These are phyloP conservation scores for Breynia disticha DNA, from an alignment of 441 rosid genomes.

Conservation along the genomic window DNA sequence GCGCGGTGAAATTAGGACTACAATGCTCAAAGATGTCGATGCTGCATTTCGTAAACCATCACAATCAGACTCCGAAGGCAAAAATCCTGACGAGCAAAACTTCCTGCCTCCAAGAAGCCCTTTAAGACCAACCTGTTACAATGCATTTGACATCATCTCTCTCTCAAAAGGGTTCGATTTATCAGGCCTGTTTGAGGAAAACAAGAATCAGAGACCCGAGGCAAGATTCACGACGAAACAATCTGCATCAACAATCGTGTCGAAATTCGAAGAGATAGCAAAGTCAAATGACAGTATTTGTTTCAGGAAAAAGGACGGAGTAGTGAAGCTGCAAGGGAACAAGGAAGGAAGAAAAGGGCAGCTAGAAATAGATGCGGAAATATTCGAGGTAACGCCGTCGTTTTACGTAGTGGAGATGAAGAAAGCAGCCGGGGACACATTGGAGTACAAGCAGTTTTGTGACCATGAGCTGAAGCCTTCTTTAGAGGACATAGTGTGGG, in stretches of 20 bases:
- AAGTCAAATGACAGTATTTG: conserved; percentile 29
- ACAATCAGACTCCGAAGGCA: background rate
- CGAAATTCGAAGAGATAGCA: conserved; percentile 67
- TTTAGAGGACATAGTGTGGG: conserved; percentile 73
- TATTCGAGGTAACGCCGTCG: conserved; percentile 58
- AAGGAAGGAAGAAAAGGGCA: conserved; percentile 75
- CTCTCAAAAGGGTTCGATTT: conserved; percentile 62
- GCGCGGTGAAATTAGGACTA: conserved; percentile 14
- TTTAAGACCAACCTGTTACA: conserved; percentile 34
- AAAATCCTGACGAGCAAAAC: background rate
- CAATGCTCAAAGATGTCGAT: conserved; percentile 29
- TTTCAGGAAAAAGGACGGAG: conserved; percentile 41
- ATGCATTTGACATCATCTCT: conserved; percentile 71
- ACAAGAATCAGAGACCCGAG: conserved; percentile 20
- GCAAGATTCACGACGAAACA: conserved; percentile 46
- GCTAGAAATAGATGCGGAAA: conserved; percentile 57
- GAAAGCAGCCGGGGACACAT: conserved; percentile 62
- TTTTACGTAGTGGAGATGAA: conserved; percentile 63
- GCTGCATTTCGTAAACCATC: conserved; percentile 24
- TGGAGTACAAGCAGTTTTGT: conserved; percentile 54
- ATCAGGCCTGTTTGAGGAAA: conserved; percentile 62
- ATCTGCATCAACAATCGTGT: conserved; percentile 48
- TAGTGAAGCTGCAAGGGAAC: conserved; percentile 45
- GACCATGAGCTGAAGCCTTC: conserved; percentile 59
- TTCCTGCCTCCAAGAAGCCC: conserved; percentile 7